phyloP scores from a whole-genome alignment of 345 rosid species.

The Eucalyptus brandiana region DNA sequence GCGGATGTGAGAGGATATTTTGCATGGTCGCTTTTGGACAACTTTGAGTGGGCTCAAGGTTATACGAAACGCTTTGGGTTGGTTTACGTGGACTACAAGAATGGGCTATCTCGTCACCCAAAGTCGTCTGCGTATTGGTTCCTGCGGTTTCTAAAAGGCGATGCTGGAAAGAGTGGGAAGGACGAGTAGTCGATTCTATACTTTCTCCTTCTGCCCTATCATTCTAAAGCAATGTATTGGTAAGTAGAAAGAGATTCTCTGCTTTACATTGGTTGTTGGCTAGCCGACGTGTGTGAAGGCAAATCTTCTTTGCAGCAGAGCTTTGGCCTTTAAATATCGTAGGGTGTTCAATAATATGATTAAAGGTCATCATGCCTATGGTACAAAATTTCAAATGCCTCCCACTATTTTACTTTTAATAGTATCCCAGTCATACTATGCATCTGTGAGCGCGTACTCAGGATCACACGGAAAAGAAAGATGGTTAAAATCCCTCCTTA shows the following conservation, averaged over 20 bases:
- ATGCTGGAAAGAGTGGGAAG: conserved; percentile 26
- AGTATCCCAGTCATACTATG: background rate
- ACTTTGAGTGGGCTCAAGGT: conserved; percentile 94
- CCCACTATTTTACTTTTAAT: background rate
- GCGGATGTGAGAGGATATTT: conserved; percentile 84
- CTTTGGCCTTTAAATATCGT: background rate
- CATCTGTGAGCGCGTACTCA: background rate
- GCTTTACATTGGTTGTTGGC: background rate
- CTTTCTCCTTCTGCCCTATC: background rate
- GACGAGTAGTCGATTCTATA: conserved; percentile 5
- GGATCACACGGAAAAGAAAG: background rate
- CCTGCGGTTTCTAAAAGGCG: conserved; percentile 53
- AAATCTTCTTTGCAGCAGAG: no score
- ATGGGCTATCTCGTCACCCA: conserved; percentile 65
- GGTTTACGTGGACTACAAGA: conserved; percentile 79
- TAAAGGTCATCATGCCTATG: background rate
- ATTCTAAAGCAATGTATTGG: background rate
- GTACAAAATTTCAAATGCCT: background rate
- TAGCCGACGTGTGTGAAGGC: background rate
- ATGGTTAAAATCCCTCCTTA: background rate
- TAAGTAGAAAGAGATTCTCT: background rate
- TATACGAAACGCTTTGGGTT: conserved; percentile 85
- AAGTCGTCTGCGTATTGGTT: conserved; percentile 94
- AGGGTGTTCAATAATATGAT: background rate
- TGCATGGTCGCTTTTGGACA: conserved; percentile 90